A percentile compares a stretch with the other conserved stretches of the same genome.
Conservation (phyloP, 306 rosid genomes). For the Lathyrus aphaca region DNA sequence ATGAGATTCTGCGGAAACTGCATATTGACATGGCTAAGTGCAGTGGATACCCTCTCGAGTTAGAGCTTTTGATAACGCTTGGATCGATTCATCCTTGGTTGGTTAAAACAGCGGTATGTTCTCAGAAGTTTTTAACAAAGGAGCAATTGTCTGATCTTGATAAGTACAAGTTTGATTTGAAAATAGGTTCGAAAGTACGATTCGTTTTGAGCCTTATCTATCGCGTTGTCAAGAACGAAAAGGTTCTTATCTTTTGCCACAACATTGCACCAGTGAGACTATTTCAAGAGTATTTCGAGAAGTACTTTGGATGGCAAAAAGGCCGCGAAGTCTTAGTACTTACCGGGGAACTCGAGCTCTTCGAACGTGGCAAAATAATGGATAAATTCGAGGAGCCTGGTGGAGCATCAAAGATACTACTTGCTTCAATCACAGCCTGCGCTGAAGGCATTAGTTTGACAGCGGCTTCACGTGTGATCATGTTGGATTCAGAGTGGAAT, state of each 20-base stretch:
- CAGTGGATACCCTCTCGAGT: constrained; percentile 79
- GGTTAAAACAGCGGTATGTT: constrained; percentile 71
- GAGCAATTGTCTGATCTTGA: constrained; percentile 61
- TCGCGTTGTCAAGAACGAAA: constrained; percentile 73
- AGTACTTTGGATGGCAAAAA: constrained; percentile 66
- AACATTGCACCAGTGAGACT: constrained; percentile 87
- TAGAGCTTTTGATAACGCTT: constrained; percentile 91
- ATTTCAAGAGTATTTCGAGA: constrained; percentile 76
- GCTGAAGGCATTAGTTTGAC: constrained; percentile 97
- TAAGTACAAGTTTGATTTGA: constrained; percentile 66
- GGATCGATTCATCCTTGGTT: constrained; percentile 99
- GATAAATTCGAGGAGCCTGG: constrained; percentile 80
- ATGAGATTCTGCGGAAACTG: constrained; percentile 60
- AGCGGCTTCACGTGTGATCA: constrained; percentile 88
- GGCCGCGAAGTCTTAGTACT: constrained; percentile 80
- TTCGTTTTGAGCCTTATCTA: constrained; percentile 84
- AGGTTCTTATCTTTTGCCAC: constrained; percentile 84
- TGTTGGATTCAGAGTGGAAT: constrained; percentile 95
- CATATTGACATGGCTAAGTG: constrained; percentile 57
- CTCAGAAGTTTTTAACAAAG: constrained; percentile 58
- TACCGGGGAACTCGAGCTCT: constrained; percentile 86
- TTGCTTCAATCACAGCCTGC: constrained; percentile 96
- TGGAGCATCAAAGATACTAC: constrained; percentile 76
- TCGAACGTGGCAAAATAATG: constrained; percentile 87
- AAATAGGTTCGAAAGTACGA: constrained; percentile 77